Conservation (phyloP, 129 eudicot genomes). For the Logfia minima region DNA sequence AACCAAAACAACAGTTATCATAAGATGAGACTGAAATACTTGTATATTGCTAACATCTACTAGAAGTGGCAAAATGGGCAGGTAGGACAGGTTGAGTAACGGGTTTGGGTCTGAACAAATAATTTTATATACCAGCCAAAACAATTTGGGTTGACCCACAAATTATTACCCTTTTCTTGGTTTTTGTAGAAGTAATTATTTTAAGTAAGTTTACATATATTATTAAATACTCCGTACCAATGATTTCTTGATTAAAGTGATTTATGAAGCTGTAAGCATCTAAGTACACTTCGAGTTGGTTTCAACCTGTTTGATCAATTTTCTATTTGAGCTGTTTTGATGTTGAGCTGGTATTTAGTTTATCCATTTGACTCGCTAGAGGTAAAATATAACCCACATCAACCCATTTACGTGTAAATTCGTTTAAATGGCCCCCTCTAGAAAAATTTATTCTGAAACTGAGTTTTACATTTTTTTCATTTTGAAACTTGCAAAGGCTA, state of each 20-base stretch:
- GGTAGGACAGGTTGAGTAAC: background rate
- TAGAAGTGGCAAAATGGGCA: background rate
- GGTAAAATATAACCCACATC: background rate
- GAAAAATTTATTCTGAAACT: conserved; percentile 10
- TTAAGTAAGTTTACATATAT: background rate
- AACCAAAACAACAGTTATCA: background rate
- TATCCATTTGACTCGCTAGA: background rate
- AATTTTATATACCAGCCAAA: background rate
- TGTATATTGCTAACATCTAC: background rate
- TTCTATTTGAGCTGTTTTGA: background rate
- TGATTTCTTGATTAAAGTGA: background rate
- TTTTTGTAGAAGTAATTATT: too few species aligned
- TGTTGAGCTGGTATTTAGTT: background rate
- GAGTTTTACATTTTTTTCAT: background rate
- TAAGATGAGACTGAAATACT: background rate
- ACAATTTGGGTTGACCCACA: background rate
- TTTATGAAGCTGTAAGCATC: background rate
- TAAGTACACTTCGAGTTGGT: background rate
- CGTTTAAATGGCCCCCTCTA: background rate
- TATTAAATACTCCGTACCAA: too few species aligned
- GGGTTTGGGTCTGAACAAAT: background rate
- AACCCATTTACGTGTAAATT: background rate
- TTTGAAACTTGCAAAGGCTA: background rate
- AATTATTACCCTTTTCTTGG: too few species aligned
- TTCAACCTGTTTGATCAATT: background rate